Conservation (phyloP, 1,284 basidiomycete genomes). For the Neonothopanus nambi region DNA sequence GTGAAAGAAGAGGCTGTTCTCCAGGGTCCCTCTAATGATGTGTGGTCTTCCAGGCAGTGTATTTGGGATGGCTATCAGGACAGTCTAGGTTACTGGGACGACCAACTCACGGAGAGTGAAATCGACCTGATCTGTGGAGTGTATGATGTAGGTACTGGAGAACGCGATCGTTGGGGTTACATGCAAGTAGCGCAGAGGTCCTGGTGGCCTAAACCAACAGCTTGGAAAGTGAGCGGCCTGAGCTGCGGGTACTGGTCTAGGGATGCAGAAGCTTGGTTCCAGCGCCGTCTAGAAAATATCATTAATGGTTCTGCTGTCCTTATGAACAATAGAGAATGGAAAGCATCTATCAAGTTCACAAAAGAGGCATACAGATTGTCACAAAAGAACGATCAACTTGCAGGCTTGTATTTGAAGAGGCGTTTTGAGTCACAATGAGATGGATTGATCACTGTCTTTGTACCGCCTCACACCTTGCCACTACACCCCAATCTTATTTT, state of each 20-base stretch:
- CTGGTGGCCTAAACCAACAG: conserved; percentile 29
- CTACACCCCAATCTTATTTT: no score
- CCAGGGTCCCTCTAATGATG: conserved; percentile 7
- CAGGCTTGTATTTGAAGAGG: no score
- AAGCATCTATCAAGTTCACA: background rate
- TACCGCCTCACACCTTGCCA: no score
- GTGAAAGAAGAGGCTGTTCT: conserved; percentile 7
- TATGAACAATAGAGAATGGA: background rate
- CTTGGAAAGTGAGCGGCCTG: conserved; percentile 20
- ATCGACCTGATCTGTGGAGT: conserved; percentile 27
- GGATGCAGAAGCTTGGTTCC: conserved; percentile 27
- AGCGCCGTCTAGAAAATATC: conserved; percentile 13
- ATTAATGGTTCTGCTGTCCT: background rate
- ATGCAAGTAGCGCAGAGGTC: conserved; percentile 22
- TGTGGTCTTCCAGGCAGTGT: background rate
- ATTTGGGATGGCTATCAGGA: conserved; percentile 2
- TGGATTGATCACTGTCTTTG: no score
- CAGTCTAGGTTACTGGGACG: conserved; percentile 21
- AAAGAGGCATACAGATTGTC: background rate
- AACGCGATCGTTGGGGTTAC: conserved; percentile 1
- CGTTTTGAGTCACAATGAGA: no score
- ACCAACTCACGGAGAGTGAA: conserved; percentile 24
- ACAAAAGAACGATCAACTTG: background rate
- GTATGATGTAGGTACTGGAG: conserved; percentile 25
- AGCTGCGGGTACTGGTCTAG: conserved; percentile 25